Evolutionary conservation across 345 rosid genomes (phyloP), one percentile per base, ranked within the genome.

Genomic region (Capsella bursapastoris): DNA sequence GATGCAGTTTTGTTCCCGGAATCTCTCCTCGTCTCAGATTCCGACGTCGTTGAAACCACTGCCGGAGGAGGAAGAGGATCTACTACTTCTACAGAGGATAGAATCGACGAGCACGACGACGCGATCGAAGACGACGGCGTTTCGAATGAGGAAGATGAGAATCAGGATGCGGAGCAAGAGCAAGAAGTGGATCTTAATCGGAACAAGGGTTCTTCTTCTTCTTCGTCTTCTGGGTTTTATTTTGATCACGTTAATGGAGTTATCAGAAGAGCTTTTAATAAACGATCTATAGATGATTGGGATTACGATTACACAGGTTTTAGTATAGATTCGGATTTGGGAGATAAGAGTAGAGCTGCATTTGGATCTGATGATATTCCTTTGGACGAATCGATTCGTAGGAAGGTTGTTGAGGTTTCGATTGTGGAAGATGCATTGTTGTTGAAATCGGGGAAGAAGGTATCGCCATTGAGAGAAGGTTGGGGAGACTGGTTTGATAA

Each of bases 401-500:
- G 83, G 79, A 90, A 95, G 80, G 73, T 90, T 71, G 84, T 68
- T 12, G 87, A 83, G 77, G 96, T 90, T 50, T 38, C 50, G 13
- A 84, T 87, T 37, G 75, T 92, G 32, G 98, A 92, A 66, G 98
- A 92, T 48, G 93, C 88, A 3, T 82, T 92, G 60, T 14, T 95
- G 83, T 53, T 92, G 76, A 95, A 90, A 76, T 48, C 45, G 1
- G 88, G 88, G 32, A 84, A 78, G 80, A 80, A 80, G 15, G 82
- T 56, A 10, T 91, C 93, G 1, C 89, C 95, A 1, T 73, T 95
- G 72, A 85, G 98, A 67, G 87, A 89, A 69, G 96, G 90, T 18
- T 95, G 99, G 99, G 97, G 98, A 1, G 97, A 87, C 65, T 92
- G 99, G 97, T 92, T 95, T 77, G 93, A 94, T 53, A 94, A 90